A percentile compares a stretch with the other conserved stretches of the same genome.
phyloP scores from a whole-genome alignment of 1,284 basidiomycete genomes.

The Ganoderma multipileum region DNA sequence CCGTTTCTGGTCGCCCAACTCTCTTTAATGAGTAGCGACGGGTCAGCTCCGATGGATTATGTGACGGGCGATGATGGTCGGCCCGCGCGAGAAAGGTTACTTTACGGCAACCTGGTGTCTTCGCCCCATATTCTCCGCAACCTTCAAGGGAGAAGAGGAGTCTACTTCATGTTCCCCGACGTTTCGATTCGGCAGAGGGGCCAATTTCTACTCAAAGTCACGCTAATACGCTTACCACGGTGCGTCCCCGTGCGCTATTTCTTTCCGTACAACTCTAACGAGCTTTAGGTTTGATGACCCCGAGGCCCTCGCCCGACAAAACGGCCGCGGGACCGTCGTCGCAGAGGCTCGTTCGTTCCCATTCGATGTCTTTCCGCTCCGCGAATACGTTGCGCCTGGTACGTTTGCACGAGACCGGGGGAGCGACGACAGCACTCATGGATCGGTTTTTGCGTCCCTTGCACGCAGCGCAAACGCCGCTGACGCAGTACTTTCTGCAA shows the following conservation, averaged over 20 bases:
- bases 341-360: slow-evolving; percentile 71
- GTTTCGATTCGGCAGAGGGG: slow-evolving; percentile 84
- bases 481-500: slow-evolving; percentile 75
- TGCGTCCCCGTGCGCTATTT: slow-evolving; percentile 47
- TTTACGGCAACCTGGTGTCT: slow-evolving; percentile 88
- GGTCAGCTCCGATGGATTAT: slow-evolving; percentile 61
- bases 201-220: slow-evolving; percentile 77
- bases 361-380: slow-evolving; percentile 79
- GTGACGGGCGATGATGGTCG: slow-evolving; percentile 54
- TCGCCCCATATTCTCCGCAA: slow-evolving; percentile 81
- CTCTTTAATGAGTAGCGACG: slow-evolving; percentile 72
- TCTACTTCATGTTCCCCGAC: slow-evolving; percentile 91
- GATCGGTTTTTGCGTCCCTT: slow-evolving; percentile 17
- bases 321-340: slow-evolving; percentile 60
- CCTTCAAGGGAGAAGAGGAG: slow-evolving; percentile 75
- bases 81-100: slow-evolving; percentile 58
- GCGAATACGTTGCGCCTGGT: slow-evolving; percentile 83
- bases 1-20: slow-evolving; percentile 86
- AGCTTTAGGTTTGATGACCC: slow-evolving; percentile 22
- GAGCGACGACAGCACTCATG: slow-evolving; percentile 2
- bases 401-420: slow-evolving; percentile 39
- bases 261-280: slow-evolving; percentile 3
- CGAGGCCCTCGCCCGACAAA: slow-evolving; percentile 59
- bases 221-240: slow-evolving; percentile 80
- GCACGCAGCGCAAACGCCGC: slow-evolving; percentile 57